These are phyloP conservation scores for Aspergillus hancockii DNA, from an alignment of 495 filamentous ascomycete species.

Conservation along the genomic window DNA sequence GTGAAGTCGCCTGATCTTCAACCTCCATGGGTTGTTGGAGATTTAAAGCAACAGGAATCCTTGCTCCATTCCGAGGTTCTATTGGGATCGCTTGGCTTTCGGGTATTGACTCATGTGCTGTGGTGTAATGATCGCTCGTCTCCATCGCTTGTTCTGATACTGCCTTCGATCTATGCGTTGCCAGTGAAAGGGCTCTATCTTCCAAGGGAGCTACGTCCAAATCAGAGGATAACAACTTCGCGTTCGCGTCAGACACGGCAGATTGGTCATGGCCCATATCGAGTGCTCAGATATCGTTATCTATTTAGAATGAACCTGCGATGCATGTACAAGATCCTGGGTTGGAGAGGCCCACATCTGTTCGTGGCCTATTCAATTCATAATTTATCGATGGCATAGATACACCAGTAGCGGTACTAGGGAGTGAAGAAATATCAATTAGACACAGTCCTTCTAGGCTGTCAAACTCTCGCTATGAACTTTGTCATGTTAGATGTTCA, in stretches of 20 bases:
- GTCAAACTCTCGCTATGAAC: neutral
- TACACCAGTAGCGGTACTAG: neutral
- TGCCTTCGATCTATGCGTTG: constrained; percentile 11
- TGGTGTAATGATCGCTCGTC: constrained; percentile 2
- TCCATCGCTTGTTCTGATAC: constrained; percentile 20
- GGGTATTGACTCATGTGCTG: constrained; percentile 13
- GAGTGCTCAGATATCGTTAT: constrained; percentile 4
- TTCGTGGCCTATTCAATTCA: neutral
- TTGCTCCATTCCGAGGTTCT: neutral
- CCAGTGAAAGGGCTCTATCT: constrained; percentile 13
- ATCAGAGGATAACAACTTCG: constrained; percentile 20
- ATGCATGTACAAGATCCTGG: constrained; percentile 10
- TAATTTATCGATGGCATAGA: neutral
- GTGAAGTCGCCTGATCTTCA: neutral
- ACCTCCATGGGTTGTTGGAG: neutral
- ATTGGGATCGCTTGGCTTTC: constrained; percentile 10
- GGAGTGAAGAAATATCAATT: neutral
- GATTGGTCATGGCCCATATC: constrained; percentile 38
- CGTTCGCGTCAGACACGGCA: constrained; percentile 26
- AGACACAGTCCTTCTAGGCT: neutral
- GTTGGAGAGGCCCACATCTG: constrained; percentile 4
- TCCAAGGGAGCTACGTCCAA: constrained; percentile 16
- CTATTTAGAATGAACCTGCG: neutral
- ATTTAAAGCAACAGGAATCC: neutral
- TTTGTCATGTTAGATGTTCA: neutral